These are phyloP conservation scores for Sugiyamaella xylanicola DNA, from an alignment of 1,139 yeast genomes.

Conservation along the genomic window DNA sequence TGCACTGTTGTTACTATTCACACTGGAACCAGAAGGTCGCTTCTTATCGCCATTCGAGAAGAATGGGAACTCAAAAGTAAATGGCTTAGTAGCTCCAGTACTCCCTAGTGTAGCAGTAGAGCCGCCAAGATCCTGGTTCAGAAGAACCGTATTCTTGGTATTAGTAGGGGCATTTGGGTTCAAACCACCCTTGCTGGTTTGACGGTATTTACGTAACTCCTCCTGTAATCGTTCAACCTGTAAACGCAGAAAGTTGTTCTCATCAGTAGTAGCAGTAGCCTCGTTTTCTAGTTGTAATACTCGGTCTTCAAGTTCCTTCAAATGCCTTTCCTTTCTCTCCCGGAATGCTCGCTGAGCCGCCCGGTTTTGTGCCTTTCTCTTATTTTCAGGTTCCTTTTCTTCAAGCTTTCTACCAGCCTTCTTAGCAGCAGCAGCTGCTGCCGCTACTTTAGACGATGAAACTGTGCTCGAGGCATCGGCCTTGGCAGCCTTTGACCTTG, in stretches of 20 bases:
- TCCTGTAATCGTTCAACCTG: constrained; percentile 75
- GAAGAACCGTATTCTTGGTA: constrained; percentile 10
- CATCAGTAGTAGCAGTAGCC: constrained; percentile 63
- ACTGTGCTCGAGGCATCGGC: constrained; percentile 11
- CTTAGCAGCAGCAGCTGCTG: constrained; percentile 19
- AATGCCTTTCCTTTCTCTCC: constrained; percentile 85
- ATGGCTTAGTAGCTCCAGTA: constrained; percentile 21
- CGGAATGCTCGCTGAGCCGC: constrained; percentile 98
- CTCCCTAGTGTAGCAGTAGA: constrained; percentile 15
- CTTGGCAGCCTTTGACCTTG: constrained; percentile 19
- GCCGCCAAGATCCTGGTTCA: constrained; percentile 16
- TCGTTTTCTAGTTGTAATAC: constrained; percentile 71
- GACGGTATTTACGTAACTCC: constrained; percentile 50
- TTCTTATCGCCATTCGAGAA: constrained; percentile 25
- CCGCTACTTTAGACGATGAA: constrained; percentile 15
- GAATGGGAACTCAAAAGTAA: constrained; percentile 50
- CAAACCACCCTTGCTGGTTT: constrained; percentile 5
- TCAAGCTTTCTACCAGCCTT: constrained; percentile 75
- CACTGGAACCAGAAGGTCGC: neutral
- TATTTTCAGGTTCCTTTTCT: constrained; percentile 76
- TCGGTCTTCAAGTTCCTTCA: constrained; percentile 82
- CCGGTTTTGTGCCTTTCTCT: constrained; percentile 93
- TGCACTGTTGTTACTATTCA: neutral
- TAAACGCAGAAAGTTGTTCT: constrained; percentile 69
- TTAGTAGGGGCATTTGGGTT: neutral